Evolutionary conservation across 345 rosid genomes (phyloP), one percentile per base, ranked within the genome.

Genomic region (Ceriops zippeliana): DNA sequence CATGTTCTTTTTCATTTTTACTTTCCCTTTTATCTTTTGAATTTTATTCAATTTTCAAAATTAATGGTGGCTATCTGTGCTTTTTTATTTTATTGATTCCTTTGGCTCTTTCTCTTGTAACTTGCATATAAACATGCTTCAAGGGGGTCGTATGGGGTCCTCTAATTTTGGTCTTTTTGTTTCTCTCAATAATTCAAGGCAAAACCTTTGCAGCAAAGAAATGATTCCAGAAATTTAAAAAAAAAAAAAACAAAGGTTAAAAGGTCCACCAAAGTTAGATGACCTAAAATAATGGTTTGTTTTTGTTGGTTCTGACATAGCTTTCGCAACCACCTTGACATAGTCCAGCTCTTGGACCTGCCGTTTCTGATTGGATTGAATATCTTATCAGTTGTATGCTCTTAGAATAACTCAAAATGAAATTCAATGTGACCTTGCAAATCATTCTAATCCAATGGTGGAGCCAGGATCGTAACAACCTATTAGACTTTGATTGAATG

Each of bases 21-120:
- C 70, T 47, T 38, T 31, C 61, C 49, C 31, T 62, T 68, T 46
- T 21, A 6, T 65, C 51, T 6, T 70, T 10, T 53, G 15, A 28
- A 5, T 53, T 10, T 42, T 53, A 62, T 57, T 3, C 27, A 5
- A 1, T 30, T 47, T 52, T 56, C 47, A 62, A 35, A 8, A 65
- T 63, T 47, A 60, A 57, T 63, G 60, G 77, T 74, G 70, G 71
- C 53, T 79, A 72, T 62, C 61, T 52, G 20, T 32, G 63, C 60
- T 38, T 68, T 68, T 69, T 20, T 20, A 58, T 31, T 58, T 65
- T 68, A 52, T 58, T 49, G 76, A 56, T 66, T 69, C 57, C 21
- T 70, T 61, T 31, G 63, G 63, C 17, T 27, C 37, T 54, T 59
- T 52, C 34, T 35, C 60, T 15, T 24, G 13, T 27, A 4, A 52